Base-by-base conservation (phyloP, 768 basidiomycete species). In the Tulasnella sp. region DNA sequence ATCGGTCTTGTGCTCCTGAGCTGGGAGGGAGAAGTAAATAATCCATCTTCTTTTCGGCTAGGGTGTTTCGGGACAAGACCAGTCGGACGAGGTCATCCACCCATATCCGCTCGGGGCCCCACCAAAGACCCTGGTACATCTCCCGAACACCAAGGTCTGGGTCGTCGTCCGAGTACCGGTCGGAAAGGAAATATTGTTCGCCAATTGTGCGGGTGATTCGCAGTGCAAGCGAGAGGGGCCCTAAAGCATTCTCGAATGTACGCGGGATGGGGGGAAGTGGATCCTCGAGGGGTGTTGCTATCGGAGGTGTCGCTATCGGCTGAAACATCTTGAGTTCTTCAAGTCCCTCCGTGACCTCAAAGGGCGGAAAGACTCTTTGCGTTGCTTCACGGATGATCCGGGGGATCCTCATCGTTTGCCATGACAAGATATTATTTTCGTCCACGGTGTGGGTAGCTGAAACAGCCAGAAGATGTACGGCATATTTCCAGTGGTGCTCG, bases 121-220 rank as follows among this genome's bases (percentile, higher is more conserved):
- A 49, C 55, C 55, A 57, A n/a, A 57, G 21, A 17, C 55, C 55
- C n/a, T 57, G 55, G 36, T 57, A 57, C 21, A 32, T 19, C 42
- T 57, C 37, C 11, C n/a, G 12, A 6, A 29, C 3, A 4, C 52
- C 37, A 25, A 2, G 21, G 17, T 54, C 34, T 17, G 6, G 7
- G 5, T 39, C 34, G 12, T 29, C 25, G 52, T 40, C 52, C 17
- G 21, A 39, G 27, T 54, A 54, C 17, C 27, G 36, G 27, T 54
- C 34, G 15, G 34, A 29, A n/a, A 23, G 25, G 15, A 36, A 54
- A 40, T 39, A 54, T n/a, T 40, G 34, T 29, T 25, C 21, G 14
- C 27, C 15, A 29, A 54, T 54, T 19, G 32, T 39, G 23, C 19
- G 29, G 36, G 52, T 40, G 29, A 40, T 35, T 8, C 34, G 12